phyloP scores from a whole-genome alignment of 1,284 basidiomycete genomes.

The Trichosporon inkin region DNA sequence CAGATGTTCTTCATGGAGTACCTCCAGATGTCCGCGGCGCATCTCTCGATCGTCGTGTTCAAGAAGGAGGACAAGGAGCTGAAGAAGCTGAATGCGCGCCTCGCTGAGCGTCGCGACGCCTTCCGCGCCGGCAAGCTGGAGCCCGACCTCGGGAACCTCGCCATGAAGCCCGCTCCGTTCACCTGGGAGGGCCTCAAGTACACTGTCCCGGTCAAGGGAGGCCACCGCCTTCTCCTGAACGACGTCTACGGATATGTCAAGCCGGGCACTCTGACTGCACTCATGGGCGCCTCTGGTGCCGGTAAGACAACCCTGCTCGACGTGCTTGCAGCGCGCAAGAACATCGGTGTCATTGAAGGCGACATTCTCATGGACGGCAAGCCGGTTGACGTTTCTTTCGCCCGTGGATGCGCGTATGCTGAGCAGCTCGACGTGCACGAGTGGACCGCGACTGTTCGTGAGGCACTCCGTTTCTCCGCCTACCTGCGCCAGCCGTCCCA shows the following conservation, averaged over 20 bases:
- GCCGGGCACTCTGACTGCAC: conserved; percentile 57
- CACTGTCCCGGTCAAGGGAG: conserved; percentile 55
- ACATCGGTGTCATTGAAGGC: conserved; percentile 54
- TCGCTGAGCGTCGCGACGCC: conserved; percentile 58
- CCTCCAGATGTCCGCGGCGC: conserved; percentile 41
- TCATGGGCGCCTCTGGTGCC: conserved; percentile 60
- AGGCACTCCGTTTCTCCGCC: conserved; percentile 59
- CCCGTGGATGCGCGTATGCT: conserved; percentile 58
- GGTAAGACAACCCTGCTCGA: conserved; percentile 57
- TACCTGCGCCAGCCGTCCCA: conserved; percentile 57
- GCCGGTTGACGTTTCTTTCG: conserved; percentile 50
- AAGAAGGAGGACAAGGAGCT: conserved; percentile 67
- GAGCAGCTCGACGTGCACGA: conserved; percentile 68
- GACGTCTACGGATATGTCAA: conserved; percentile 58
- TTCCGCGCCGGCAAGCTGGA: conserved; percentile 48
- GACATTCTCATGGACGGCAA: conserved; percentile 56
- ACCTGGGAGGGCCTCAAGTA: conserved; percentile 53
- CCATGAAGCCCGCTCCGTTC: conserved; percentile 50
- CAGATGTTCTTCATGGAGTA: conserved; percentile 49
- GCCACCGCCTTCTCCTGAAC: conserved; percentile 54
- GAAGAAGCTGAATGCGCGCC: conserved; percentile 61
- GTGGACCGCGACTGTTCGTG: conserved; percentile 65
- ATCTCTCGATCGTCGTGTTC: conserved; percentile 57
- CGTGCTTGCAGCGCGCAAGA: conserved; percentile 57
- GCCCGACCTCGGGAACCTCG: conserved; percentile 45